Evolutionary conservation across 1,284 basidiomycete genomes (phyloP).

Genomic region (Retiboletus flavoniger): DNA sequence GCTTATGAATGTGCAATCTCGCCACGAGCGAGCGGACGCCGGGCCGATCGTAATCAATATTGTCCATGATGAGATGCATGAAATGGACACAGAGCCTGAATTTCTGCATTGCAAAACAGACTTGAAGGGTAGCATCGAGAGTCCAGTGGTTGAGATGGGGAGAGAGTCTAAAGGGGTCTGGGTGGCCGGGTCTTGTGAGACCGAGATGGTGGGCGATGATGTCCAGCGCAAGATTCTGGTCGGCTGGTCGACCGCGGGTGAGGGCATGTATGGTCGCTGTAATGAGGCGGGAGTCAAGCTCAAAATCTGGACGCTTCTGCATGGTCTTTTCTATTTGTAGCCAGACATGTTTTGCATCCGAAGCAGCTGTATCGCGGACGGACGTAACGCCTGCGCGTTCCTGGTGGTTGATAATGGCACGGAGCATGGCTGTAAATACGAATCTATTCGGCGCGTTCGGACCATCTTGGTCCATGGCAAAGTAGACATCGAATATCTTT

Average conservation of each 20-base stretch:
- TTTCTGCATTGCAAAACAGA: slow-evolving; percentile 53
- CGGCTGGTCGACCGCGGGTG: slow-evolving; percentile 49
- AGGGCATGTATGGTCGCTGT: slow-evolving; percentile 52
- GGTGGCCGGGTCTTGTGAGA: slow-evolving; percentile 48
- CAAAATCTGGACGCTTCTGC: slow-evolving; percentile 43
- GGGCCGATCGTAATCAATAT: slow-evolving; percentile 33
- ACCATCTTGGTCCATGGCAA: slow-evolving; percentile 57
- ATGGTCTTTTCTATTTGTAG: slow-evolving; percentile 53
- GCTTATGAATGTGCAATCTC: slow-evolving; percentile 54
- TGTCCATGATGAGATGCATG: slow-evolving; percentile 52
- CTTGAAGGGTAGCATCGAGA: slow-evolving; percentile 51
- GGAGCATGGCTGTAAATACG: slow-evolving; percentile 63
- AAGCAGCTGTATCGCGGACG: slow-evolving; percentile 29
- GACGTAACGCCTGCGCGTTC: slow-evolving; percentile 20
- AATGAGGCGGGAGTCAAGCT: slow-evolving; percentile 53
- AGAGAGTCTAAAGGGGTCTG: slow-evolving; percentile 35
- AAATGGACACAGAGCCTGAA: slow-evolving; percentile 52
- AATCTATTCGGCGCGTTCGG: slow-evolving; percentile 53
- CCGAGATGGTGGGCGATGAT: slow-evolving; percentile 64
- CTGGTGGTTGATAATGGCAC: slow-evolving; percentile 42
- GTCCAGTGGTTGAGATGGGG: slow-evolving; percentile 45
- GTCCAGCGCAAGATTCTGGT: slow-evolving; percentile 62
- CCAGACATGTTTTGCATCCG: slow-evolving; percentile 70
- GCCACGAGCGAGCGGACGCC: slow-evolving; percentile 45
- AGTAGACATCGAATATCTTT: slow-evolving; percentile 70